Evolutionary conservation across 2,329 filamentous ascomycete genomes (phyloP).

Genomic region (Trichophyton benhamiae): DNA sequence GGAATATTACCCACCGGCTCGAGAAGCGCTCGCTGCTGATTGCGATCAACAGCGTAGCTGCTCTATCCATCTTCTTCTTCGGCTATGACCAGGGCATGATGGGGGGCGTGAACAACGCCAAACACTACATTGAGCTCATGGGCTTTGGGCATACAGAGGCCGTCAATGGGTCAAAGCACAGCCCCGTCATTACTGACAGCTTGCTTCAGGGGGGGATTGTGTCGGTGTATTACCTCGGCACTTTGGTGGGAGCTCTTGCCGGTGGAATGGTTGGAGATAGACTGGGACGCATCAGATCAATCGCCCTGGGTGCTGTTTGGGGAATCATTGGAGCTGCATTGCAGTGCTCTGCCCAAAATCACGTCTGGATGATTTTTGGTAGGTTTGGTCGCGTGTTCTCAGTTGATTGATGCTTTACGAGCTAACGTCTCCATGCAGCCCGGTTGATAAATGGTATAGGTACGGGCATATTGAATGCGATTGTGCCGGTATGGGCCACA

Average conservation of each 20-base stretch:
- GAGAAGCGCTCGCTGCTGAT: conserved; percentile 47
- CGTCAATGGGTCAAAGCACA: conserved; percentile 27
- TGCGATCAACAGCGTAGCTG: conserved; percentile 51
- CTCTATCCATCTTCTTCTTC: conserved; percentile 57
- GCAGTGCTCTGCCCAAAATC: conserved; percentile 54
- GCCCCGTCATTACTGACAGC: conserved; percentile 46
- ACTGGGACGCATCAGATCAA: conserved; percentile 35
- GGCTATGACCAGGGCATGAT: conserved; percentile 46
- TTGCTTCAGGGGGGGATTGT: conserved; percentile 53
- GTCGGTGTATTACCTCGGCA: conserved; percentile 47
- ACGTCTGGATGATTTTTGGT: conserved; percentile 58
- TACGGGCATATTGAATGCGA: conserved; percentile 58
- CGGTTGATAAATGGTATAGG: conserved; percentile 53
- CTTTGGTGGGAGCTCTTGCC: conserved; percentile 52
- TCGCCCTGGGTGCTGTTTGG: conserved; percentile 48
- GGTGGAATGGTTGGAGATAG: background rate
- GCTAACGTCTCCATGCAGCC: conserved; percentile 23
- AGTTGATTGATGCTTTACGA: background rate
- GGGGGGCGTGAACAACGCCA: conserved; percentile 54
- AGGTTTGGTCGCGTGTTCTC: conserved; percentile 18
- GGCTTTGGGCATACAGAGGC: conserved; percentile 48
- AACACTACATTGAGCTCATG: conserved; percentile 54
- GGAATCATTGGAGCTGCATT: conserved; percentile 49
- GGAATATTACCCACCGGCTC: conserved; percentile 42
- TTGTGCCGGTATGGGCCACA: conserved; percentile 59